Base-by-base conservation (phyloP, 129 eudicot genomes). In the Chrysanthemum makinoi region DNA sequence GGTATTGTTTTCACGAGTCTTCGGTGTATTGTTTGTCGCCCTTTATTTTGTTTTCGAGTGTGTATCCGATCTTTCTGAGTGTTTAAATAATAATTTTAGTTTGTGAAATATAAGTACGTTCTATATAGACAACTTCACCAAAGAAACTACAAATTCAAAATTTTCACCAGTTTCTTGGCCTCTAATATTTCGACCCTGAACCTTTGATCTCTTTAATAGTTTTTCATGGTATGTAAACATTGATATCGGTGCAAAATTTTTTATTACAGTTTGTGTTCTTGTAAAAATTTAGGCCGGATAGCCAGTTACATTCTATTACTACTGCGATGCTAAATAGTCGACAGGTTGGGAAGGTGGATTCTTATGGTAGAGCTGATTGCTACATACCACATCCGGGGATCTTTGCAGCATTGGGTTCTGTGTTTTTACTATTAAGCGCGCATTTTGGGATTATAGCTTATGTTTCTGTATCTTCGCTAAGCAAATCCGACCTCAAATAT, bases 141-240 rank as follows among this genome's bases (percentile, higher is more conserved):
- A 33, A 33, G 39, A 33, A 4, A 5, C 5, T 33, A 33, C 4
- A 33, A 33, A 33, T 33, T 33, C 39, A 33, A 33, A 33, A 33
- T 33, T 33, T 33, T 33, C 39, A 33, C 39, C 39, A 33, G 5
- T 33, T 33, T 33, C 30, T 28, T 28, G 39, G 39, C 39, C 39
- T 33, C 39, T 33, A 33, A 33, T 33, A 33, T 5, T 33, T 33
- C n/a, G n/a, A n/a, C n/a, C n/a, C n/a, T n/a, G n/a, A n/a, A n/a
- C n/a, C n/a, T n/a, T n/a, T n/a, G n/a, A n/a, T 20, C 0, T 53
- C 14, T 30, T 44, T 35, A 22, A 62, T 18, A 55, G 24, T 57
- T 65, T 75, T 18, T 75, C 72, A 65, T 75, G 72, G 72, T 74
- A 74, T 10, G 78, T 19, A 50, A 61, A 43, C 30, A 11, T 10